Percentiles rank a stretch among this genome's conserved stretches.
Evolutionary conservation across 306 rosid genomes (phyloP).

Genomic region (Gynostemma pentaphyllum): DNA sequence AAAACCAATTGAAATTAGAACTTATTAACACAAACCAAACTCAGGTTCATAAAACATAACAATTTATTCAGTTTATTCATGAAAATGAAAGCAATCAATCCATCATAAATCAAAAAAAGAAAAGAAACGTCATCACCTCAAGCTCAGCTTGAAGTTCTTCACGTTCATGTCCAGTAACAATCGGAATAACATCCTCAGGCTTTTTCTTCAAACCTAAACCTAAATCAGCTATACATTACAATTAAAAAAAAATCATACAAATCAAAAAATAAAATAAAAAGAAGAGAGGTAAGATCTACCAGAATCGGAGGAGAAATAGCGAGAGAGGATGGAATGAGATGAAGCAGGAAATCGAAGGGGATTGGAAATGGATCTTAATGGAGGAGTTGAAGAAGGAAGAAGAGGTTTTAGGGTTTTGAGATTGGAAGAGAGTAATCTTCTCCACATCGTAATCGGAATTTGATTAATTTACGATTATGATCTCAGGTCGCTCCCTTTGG

Average conservation of each 20-base stretch:
- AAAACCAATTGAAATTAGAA: constrained; percentile 5
- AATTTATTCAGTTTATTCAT: too few species aligned
- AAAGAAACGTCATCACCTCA: not conserved
- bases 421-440: constrained; percentile 49
- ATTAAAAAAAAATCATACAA: too few species aligned
- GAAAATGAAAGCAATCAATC: not conserved
- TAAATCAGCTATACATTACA: too few species aligned
- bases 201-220: too few species aligned
- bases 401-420: constrained; percentile 47
- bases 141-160: not conserved
- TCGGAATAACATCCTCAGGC: too few species aligned
- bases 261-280: not conserved
- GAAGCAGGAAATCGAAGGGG: constrained; percentile 18
- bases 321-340: constrained; percentile 16
- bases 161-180: too few species aligned
- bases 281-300: constrained; percentile 23
- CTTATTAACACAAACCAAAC: not conserved
- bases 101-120: too few species aligned
- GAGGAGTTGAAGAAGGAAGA: constrained; percentile 12
- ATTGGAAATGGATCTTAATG: constrained; percentile 36
- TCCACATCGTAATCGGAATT: constrained; percentile 37
- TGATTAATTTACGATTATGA: not conserved
- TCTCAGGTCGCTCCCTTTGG: constrained; percentile 11
- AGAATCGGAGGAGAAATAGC: constrained; percentile 38
- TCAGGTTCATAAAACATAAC: not conserved